Evolutionary conservation across 2,329 filamentous ascomycete genomes (phyloP), one percentile per base, ranked within the genome.

Genomic region (Epichloe glyceriae): DNA sequence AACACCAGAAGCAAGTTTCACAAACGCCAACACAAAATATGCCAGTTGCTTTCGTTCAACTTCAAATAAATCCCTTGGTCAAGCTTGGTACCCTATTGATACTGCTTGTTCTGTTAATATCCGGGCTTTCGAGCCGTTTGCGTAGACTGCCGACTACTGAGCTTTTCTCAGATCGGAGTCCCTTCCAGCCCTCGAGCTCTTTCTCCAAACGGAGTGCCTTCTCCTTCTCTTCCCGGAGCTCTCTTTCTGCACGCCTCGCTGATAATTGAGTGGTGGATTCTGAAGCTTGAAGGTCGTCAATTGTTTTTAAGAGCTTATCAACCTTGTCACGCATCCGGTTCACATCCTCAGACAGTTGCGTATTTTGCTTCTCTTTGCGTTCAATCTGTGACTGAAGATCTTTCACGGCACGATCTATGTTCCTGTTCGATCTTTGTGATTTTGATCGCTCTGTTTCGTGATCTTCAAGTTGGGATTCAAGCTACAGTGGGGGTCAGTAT

Each of bases 371-470:
- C 57, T 97, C 91, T 59, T 89, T 88, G 59, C 93, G 87, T 46
- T 95, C 89, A 57, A 98, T 86, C 67, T 97, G 91, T 22, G 82
- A 77, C 67, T 96, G 88, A 22, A 97, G 78, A 67, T 97, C 93
- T 67, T 93, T 93, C 61, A 97, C 89, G 1, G 83, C 88, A 54
- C 91, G 88, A 70, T 97, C 93, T 26, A 96, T 85, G 63, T 94
- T 95, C 60, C 93, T 89, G 20, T 88, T 83, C 47, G 86, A 90
- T 52, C 91, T 86, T 60, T 90, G 86, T 54, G 90, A 88, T 59
- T 88, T 84, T 58, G 79, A 84, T 53, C 86, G 83, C 58, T 85
- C 83, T 41, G 76, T 81, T 66, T 95, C 88, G 56, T 94, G 88
- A 22, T 83, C 75, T 64, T 95, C 89, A 30, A 95, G 80, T 57